Percentiles rank a stretch among this genome's conserved stretches.
phyloP scores from a whole-genome alignment of 495 filamentous ascomycete genomes.

The Aspergillus ellipticus region DNA sequence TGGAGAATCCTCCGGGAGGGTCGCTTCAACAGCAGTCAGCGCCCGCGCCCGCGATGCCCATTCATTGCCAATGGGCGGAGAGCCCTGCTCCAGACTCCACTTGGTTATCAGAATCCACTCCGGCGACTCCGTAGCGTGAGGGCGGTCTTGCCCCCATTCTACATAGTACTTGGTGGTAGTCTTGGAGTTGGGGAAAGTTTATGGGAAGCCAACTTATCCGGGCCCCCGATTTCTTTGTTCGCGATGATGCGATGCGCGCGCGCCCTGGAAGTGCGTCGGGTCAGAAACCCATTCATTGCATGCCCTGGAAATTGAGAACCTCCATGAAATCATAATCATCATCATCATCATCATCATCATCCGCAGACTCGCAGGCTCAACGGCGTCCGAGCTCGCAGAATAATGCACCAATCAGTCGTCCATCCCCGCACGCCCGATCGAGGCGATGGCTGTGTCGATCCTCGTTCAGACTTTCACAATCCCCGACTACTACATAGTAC shows the following conservation, averaged over 20 bases:
- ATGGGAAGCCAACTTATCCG: no score
- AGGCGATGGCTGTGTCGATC: constrained; percentile 35
- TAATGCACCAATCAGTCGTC: constrained; percentile 30
- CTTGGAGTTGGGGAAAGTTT: no score
- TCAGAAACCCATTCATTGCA: no score
- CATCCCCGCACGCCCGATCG: constrained; percentile 22
- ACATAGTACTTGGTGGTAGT: no score
- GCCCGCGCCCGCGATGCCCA: no score
- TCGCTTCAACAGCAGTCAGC: not conserved
- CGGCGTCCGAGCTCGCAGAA: constrained; percentile 26
- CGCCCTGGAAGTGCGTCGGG: no score
- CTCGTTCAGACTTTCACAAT: not conserved
- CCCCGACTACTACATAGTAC: no score
- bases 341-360: not conserved
- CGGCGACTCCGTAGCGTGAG: not conserved
- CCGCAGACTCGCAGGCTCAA: constrained; percentile 6
- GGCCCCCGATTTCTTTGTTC: not conserved
- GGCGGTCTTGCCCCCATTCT: not conserved
- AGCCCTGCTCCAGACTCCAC: not conserved
- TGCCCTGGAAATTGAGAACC: not conserved
- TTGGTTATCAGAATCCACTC: not conserved
- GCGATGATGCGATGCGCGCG: no score
- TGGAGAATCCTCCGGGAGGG: not conserved
- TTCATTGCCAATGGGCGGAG: not conserved
- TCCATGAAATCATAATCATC: constrained; percentile 16